Conservation (phyloP, 1,284 basidiomycete species). For the Cerioporus squamosus region DNA sequence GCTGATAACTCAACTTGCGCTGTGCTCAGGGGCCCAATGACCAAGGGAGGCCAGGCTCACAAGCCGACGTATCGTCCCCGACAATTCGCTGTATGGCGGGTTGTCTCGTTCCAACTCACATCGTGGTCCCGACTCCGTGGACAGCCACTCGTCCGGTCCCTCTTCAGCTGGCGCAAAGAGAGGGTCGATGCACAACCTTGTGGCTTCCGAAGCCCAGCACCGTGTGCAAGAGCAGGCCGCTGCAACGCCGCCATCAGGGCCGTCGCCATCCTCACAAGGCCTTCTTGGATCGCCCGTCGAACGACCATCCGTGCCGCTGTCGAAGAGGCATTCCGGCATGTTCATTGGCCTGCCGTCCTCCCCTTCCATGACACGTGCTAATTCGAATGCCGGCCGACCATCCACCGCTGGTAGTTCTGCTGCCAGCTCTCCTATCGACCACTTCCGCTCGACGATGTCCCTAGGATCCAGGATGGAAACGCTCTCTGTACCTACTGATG, state of each 20-base stretch:
- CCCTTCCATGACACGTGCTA: conserved; percentile 20
- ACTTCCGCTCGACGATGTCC: conserved; percentile 25
- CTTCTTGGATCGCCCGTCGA: conserved; percentile 21
- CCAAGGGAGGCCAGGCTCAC: conserved; percentile 15
- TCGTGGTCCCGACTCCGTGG: conserved; percentile 16
- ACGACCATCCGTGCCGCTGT: conserved; percentile 20
- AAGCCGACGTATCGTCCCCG: conserved; percentile 18
- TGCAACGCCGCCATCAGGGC: conserved; percentile 4
- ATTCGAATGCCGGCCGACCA: conserved; percentile 16
- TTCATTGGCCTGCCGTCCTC: conserved; percentile 25
- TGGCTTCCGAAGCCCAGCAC: conserved; percentile 18
- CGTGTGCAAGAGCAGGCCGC: conserved; percentile 21
- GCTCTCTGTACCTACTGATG: conserved; percentile 27
- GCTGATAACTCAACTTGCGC: not conserved
- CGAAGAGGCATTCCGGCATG: conserved; percentile 24
- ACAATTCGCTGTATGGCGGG: conserved; percentile 12
- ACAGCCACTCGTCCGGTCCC: conserved; percentile 16
- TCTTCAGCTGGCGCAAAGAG: conserved; percentile 16
- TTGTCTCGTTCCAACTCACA: conserved; percentile 21
- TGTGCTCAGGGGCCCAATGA: conserved; percentile 7
- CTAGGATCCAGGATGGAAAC: conserved; percentile 26
- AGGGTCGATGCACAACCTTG: conserved; percentile 13
- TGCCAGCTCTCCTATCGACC: conserved; percentile 25
- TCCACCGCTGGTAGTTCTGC: conserved; percentile 20
- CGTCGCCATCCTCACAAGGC: conserved; percentile 16